These are phyloP conservation scores for Plasmodium knowlesi DNA, from an alignment of 169 alveolate genomes.

Conservation along the genomic window DNA sequence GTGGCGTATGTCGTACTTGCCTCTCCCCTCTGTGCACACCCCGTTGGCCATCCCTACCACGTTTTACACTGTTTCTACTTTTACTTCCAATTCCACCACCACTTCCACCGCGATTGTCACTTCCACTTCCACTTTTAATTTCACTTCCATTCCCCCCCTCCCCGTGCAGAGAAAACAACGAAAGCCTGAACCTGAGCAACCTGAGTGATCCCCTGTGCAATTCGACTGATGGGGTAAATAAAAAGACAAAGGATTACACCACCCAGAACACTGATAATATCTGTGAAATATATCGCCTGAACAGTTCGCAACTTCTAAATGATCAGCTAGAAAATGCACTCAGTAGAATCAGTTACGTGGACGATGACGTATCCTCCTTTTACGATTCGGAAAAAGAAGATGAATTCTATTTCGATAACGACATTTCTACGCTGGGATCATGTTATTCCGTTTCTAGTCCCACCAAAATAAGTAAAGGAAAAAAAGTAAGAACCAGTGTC, in stretches of 20 bases:
- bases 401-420: slow-evolving; percentile 62
- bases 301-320: slow-evolving; percentile 40
- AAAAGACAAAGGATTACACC: slow-evolving; percentile 26
- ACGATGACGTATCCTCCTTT: slow-evolving; percentile 71
- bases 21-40: not conserved
- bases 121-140: not conserved
- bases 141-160: no score
- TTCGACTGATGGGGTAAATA: slow-evolving; percentile 3
- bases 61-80: not conserved
- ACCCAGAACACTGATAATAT: slow-evolving; percentile 12
- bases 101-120: not conserved
- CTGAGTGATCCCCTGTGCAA: slow-evolving; percentile 21
- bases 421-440: slow-evolving; percentile 50
- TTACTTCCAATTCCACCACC: no score
- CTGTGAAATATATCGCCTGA: slow-evolving; percentile 56
- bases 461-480: slow-evolving; percentile 3
- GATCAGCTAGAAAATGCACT: slow-evolving; percentile 35
- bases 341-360: slow-evolving; percentile 67
- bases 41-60: not conserved
- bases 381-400: slow-evolving; percentile 68
- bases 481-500: slow-evolving; percentile 22
- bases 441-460: slow-evolving; percentile 42
- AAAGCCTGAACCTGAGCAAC: slow-evolving; percentile 31
- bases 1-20: not conserved
- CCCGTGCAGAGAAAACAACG: slow-evolving; percentile 43